Base-by-base conservation (phyloP, 208 protist species). In the Angomonas deanei region DNA sequence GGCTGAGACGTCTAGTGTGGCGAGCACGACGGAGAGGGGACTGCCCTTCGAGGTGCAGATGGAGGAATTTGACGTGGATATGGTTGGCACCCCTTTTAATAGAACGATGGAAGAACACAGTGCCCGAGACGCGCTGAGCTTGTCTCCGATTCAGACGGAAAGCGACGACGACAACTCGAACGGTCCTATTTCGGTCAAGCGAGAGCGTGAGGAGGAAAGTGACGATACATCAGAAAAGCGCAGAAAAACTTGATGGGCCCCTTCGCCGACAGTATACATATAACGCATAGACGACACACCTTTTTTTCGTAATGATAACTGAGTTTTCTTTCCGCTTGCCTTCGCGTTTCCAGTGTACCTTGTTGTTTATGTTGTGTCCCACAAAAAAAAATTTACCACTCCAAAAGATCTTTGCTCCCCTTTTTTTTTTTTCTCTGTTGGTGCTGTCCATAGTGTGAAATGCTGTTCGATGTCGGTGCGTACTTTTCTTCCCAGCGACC, bases 21-120 rank as follows among this genome's bases (percentile, higher is more conserved):
- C 80, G 30, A 92, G 86, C 69, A 86, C 82, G 15, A 53, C 82
- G 21, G 86, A 87, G 19, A 78, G 77, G 3, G 74, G 33, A n/a
- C 10, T 24, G 11, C 6, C 28, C 30, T 32, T 66, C 52, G 31
- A 68, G 32, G 33, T 26, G 23, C 27, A 56, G 27, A 36, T 56
- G 27, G 47, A 36, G 1, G 68, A 74, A 31, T 74, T 74, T 13
- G 66, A 70, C 66, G 54, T 63, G n/a, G 72, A 64, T 60, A 60
- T 67, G 50, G 30, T 60, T 50, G 42, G 42, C 19, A 21, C 42
- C 42, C 5, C 42, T 50, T 50, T 50, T 50, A 10, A 50, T 19
- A 50, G 17, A 4, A 10, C 42, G 17, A 50, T n/a, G 15, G 17
- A 21, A n/a, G 42, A 50, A 3, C 17, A 26, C 8, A 50, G 15